phyloP scores from a whole-genome alignment of 352 stramenopile species.

The Stephanocyclus meneghinianus region DNA sequence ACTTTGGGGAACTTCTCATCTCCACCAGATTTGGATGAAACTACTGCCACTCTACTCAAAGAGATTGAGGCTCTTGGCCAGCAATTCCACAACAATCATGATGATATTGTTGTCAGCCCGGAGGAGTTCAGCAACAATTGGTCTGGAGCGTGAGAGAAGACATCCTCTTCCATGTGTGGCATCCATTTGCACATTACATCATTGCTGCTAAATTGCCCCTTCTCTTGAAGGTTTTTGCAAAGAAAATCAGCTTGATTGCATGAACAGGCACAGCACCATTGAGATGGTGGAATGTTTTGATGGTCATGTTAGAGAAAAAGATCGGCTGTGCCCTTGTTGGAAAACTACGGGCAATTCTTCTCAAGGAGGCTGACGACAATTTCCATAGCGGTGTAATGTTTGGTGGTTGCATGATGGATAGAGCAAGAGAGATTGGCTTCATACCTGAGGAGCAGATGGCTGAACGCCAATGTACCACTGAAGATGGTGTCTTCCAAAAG shows the following conservation, averaged over 20 bases:
- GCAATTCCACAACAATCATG: not conserved
- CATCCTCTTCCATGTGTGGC: slow-evolving; percentile 15
- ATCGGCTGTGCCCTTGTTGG: not conserved
- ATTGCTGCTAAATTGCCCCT: not conserved
- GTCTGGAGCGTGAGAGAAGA: slow-evolving; percentile 2
- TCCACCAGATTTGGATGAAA: slow-evolving; percentile 8
- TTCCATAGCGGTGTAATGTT: slow-evolving; percentile 33
- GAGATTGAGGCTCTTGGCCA: slow-evolving; percentile 9
- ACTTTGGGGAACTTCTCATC: not conserved
- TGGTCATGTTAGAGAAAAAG: slow-evolving; percentile 26
- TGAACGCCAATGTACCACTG: slow-evolving; percentile 8
- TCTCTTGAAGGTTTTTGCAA: not conserved
- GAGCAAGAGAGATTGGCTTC: not conserved
- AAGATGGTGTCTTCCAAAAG: slow-evolving; percentile 15
- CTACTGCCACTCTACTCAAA: slow-evolving; percentile 11
- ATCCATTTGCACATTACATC: slow-evolving; percentile 23
- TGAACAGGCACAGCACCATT: not conserved
- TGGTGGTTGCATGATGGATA: slow-evolving; percentile 30
- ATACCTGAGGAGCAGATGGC: slow-evolving; percentile 28
- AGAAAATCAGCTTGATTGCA: slow-evolving; percentile 1
- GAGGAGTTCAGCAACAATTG: slow-evolving; percentile 21
- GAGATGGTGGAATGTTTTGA: slow-evolving; percentile 13
- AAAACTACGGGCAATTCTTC: slow-evolving; percentile 25
- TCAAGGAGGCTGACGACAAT: slow-evolving; percentile 33
- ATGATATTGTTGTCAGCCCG: not conserved